These are phyloP conservation scores for Kwoniella mangroviensis DNA, from an alignment of 768 basidiomycete genomes.

Conservation along the genomic window DNA sequence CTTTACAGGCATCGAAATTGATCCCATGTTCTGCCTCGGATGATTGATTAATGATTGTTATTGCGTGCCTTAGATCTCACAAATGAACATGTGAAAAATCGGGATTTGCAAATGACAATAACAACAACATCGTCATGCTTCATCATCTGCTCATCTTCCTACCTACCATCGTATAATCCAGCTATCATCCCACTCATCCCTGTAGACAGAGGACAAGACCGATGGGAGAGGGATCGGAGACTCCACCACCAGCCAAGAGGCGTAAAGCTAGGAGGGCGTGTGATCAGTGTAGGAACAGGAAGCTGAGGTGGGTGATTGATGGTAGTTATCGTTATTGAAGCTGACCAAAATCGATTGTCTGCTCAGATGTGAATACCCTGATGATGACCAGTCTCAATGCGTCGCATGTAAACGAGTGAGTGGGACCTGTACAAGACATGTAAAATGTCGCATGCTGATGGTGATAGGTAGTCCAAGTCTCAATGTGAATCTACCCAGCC, in stretches of 20 bases:
- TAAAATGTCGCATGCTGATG: not conserved
- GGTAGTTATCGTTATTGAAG: not conserved
- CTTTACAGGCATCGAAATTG: too few species aligned
- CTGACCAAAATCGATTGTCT: not conserved
- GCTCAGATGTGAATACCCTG: conserved; percentile 22
- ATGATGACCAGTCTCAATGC: not conserved
- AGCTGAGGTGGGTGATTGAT: conserved; percentile 13
- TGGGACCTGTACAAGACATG: not conserved
- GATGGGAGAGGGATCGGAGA: conserved; percentile 1
- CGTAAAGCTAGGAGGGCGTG: conserved; percentile 19
- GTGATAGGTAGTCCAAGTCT: not conserved
- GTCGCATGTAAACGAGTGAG: conserved; percentile 18
- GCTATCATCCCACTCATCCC: not conserved
- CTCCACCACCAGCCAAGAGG: conserved; percentile 8
- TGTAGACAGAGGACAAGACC: not conserved
- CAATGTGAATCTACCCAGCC: conserved; percentile 22
- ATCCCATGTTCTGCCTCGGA: too few species aligned
- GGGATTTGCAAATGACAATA: too few species aligned
- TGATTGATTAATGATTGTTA: too few species aligned
- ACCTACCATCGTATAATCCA: not conserved
- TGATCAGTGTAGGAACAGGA: conserved; percentile 20
- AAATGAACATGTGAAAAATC: too few species aligned
- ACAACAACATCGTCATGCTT: not conserved
- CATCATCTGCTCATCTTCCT: not conserved
- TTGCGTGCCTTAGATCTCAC: too few species aligned